Percentiles rank a stretch among this genome's conserved stretches.
These are phyloP conservation scores for Tripidium arundinaceum DNA, from an alignment of 202 grass and related monocot species.

Conservation along the genomic window DNA sequence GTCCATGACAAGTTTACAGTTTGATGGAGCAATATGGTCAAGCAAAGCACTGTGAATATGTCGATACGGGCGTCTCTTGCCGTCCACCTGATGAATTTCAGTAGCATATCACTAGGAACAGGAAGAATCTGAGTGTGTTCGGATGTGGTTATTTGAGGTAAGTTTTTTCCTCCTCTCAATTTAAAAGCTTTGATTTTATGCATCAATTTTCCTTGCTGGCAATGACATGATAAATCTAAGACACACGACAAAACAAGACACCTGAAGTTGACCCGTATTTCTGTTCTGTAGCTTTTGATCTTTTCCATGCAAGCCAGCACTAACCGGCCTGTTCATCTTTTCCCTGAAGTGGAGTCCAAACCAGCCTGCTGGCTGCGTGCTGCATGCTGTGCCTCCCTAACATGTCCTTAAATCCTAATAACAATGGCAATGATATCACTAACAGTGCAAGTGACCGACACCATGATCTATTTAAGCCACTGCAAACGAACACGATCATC, in stretches of 20 bases:
- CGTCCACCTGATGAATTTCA: neutral
- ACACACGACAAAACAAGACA: neutral
- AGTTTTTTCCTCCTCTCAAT: neutral
- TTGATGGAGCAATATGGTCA: neutral
- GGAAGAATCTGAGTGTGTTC: neutral
- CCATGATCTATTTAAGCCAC: slow-evolving; percentile 39
- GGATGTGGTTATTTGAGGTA: neutral
- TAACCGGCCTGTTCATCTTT: neutral
- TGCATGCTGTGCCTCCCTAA: neutral
- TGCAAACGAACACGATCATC: neutral
- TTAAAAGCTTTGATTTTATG: neutral
- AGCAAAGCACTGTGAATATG: neutral
- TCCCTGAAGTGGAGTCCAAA: slow-evolving; percentile 30
- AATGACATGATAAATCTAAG: neutral
- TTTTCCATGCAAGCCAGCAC: slow-evolving; percentile 16
- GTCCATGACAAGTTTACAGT: neutral
- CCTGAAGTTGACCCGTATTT: neutral
- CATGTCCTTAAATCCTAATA: slow-evolving; percentile 7
- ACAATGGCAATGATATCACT: neutral
- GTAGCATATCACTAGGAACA: slow-evolving; percentile 2
- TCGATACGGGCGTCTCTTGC: neutral
- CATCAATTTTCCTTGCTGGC: neutral
- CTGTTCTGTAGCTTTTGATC: neutral
- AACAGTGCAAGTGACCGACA: neutral
- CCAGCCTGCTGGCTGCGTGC: neutral